phyloP scores from a whole-genome alignment of 2,329 filamentous ascomycete species.

The Aureobasidium sp. region DNA sequence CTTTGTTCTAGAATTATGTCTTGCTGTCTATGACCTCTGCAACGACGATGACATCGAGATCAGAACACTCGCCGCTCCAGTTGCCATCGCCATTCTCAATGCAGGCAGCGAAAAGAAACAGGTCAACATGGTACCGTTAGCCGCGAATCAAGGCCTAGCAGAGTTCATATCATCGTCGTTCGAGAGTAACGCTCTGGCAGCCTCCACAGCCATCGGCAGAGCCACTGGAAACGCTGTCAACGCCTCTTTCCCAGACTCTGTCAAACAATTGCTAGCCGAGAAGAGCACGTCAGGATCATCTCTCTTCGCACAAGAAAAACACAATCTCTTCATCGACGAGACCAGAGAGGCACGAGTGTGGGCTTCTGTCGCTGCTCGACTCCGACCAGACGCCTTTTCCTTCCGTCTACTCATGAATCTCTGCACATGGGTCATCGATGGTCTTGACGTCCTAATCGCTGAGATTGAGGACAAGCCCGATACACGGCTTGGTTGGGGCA shows the following conservation, averaged over 20 bases:
- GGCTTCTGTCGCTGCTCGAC: conserved; percentile 44
- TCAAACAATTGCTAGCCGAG: conserved; percentile 26
- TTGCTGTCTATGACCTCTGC: conserved; percentile 67
- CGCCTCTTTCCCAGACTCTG: conserved; percentile 21
- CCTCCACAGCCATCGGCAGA: conserved; percentile 3
- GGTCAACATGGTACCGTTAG: conserved; percentile 40
- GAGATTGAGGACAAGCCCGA: conserved; percentile 41
- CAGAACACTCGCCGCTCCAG: conserved; percentile 55
- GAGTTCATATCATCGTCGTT: conserved; percentile 24
- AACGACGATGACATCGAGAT: conserved; percentile 92
- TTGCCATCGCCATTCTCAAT: conserved; percentile 42
- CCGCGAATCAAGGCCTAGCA: conserved; percentile 38
- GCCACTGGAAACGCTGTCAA: conserved; percentile 6
- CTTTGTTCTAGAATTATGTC: conserved; percentile 47
- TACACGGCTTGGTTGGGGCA: conserved; percentile 66
- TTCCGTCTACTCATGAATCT: conserved; percentile 22
- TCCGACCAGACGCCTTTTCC: conserved; percentile 24
- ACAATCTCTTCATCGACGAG: conserved; percentile 88
- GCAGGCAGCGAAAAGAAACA: conserved; percentile 17
- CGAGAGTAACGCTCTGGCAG: not conserved
- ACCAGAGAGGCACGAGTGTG: conserved; percentile 67
- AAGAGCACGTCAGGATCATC: conserved; percentile 49
- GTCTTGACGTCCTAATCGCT: conserved; percentile 40
- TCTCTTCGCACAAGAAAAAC: conserved; percentile 82
- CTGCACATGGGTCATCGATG: conserved; percentile 44